phyloP scores from a whole-genome alignment of 2,329 filamentous ascomycete genomes.

The Pseudogymnoascus sp. region DNA sequence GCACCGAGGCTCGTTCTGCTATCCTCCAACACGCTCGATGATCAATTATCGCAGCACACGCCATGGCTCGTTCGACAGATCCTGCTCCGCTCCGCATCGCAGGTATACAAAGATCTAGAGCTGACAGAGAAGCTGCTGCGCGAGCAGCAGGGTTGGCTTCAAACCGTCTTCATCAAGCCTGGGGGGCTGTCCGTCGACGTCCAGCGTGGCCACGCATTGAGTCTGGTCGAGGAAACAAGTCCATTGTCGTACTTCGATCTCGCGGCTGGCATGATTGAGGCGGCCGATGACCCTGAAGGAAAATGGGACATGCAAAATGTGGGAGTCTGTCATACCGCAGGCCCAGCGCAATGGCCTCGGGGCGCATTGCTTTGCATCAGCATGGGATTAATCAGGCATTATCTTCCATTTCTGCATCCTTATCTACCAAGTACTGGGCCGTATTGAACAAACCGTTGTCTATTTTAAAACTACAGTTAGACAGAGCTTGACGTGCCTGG shows the following conservation, averaged over 20 bases:
- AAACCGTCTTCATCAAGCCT: constrained; percentile 35
- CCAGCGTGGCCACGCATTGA: constrained; percentile 33
- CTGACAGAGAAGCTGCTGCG: constrained; percentile 31
- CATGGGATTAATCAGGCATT: not conserved
- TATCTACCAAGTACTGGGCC: not conserved
- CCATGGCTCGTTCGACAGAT: not conserved
- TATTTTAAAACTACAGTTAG: not conserved
- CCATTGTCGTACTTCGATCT: constrained; percentile 37
- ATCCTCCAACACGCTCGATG: too few species aligned
- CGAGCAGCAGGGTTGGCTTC: constrained; percentile 30
- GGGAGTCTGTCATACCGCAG: not conserved
- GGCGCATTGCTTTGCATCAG: not conserved
- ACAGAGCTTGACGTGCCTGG: not conserved
- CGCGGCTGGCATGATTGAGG: constrained; percentile 40
- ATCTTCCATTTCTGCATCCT: not conserved
- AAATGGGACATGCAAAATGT: not conserved
- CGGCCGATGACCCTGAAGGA: constrained; percentile 29
- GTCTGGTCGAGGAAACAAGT: constrained; percentile 29
- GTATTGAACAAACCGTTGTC: not conserved
- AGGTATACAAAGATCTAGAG: constrained; percentile 21
- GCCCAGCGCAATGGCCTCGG: not conserved
- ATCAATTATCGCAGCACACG: not conserved
- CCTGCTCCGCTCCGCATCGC: not conserved
- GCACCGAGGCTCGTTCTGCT: too few species aligned
- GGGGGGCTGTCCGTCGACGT: constrained; percentile 27